Base-by-base conservation (phyloP, 108 stramenopile species). In the Cyclostephanos invisitatus region DNA sequence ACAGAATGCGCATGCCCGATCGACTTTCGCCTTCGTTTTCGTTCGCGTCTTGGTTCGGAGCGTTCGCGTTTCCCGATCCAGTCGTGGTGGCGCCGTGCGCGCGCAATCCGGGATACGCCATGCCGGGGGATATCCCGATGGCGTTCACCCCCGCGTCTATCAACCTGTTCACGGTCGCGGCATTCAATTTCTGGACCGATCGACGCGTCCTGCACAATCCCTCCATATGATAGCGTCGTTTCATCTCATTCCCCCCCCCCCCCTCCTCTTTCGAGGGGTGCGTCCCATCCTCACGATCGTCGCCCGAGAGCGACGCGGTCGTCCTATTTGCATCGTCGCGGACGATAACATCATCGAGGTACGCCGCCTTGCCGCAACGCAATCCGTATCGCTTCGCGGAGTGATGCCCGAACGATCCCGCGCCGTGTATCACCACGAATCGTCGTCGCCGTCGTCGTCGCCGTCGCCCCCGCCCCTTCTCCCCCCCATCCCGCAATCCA, bases 331-430 rank as follows among this genome's bases (percentile, higher is more conserved):
- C 67, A 11, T 24, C 28, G 40, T 48, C 11, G 15, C 37, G 1
- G 62, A 12, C 20, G 35, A 53, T 18, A 5, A 7, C 36, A 24
- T 72, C 68, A n/a, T 75, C 63, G 24, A 83, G 60, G 17, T 77
- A 75, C 36, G 65, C 70, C 9, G 70, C 64, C 24, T 72, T 73
- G 14, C 84, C 78, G 18, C 91, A 88, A 60, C 61, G 49, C 40
- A 93, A 59, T 5, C 85, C 85, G 64, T 87, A 87, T 37, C 87
- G 75, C 46, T 89, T 90, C 5, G 92, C 92, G 27, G 82, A 77
- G 66, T 80, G 78, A 72, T 93, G 92, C 10, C 92, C 92, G 80
- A 90, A 93, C 12, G 89, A 90, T 18, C 92, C 92, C 22, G 92
- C 92, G 10, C 92, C 92, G 67, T 93, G 92, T 18, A 93, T 72